Conservation (phyloP, 495 filamentous ascomycete genomes). For the Penicillium bialowiezense region DNA sequence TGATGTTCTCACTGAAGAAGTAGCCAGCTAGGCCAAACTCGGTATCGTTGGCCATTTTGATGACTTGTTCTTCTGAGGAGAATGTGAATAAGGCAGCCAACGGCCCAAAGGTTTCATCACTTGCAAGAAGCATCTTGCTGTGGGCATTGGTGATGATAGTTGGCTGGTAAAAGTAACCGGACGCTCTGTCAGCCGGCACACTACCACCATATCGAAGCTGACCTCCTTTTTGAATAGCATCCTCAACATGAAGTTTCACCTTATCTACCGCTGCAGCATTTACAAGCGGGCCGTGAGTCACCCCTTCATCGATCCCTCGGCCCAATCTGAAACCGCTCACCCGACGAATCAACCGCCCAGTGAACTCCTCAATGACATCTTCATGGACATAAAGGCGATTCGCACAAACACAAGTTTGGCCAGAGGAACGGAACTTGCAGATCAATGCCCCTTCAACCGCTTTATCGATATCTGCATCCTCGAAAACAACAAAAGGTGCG, state of each 20-base stretch:
- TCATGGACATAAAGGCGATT: slow-evolving; percentile 61
- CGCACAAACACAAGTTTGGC: slow-evolving; percentile 60
- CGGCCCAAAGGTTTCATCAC: slow-evolving; percentile 34
- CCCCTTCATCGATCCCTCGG: slow-evolving; percentile 57
- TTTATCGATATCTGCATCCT: slow-evolving; percentile 79
- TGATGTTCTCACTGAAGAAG: slow-evolving; percentile 26
- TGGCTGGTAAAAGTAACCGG: slow-evolving; percentile 64
- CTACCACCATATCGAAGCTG: slow-evolving; percentile 19
- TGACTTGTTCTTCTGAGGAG: slow-evolving; percentile 24
- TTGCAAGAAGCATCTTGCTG: slow-evolving; percentile 31
- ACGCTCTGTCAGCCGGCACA: slow-evolving; percentile 46
- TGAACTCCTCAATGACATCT: slow-evolving; percentile 30
- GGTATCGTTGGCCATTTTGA: slow-evolving; percentile 23
- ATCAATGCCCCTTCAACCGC: slow-evolving; percentile 71
- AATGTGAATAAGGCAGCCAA: slow-evolving; percentile 25
- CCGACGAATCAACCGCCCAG: slow-evolving; percentile 53
- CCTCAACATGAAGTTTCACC: slow-evolving; percentile 65
- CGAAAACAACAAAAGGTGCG: slow-evolving; percentile 80
- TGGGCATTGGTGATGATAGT: slow-evolving; percentile 68
- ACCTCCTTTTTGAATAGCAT: too few relatives aligned
- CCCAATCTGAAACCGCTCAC: slow-evolving; percentile 68
- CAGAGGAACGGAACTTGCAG: slow-evolving; percentile 48
- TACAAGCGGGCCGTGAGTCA: slow-evolving; percentile 74
- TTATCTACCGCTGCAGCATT: slow-evolving; percentile 67
- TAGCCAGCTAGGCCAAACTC: slow-evolving; percentile 32